Percentiles rank a stretch among this genome's conserved stretches.
Evolutionary conservation across 2,329 filamentous ascomycete genomes (phyloP).

Genomic region (Aspergillus jensenii): DNA sequence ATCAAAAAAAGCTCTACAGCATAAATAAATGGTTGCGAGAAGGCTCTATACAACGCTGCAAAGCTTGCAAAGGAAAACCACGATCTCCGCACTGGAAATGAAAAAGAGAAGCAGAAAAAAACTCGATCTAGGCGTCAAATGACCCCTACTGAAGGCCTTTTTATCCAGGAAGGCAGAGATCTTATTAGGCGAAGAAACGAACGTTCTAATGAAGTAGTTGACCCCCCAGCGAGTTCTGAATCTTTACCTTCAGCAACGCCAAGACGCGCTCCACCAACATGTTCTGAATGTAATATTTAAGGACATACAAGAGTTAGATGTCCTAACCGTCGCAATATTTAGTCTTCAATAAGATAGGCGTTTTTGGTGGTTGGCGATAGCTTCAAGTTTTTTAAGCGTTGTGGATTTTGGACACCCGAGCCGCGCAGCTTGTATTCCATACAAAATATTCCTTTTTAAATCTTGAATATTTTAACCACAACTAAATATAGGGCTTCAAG

Average conservation of each 20-base stretch:
- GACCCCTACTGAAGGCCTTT: too few species aligned
- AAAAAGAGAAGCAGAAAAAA: neutral
- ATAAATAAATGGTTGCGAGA: neutral
- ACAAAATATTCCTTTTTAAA: too few species aligned
- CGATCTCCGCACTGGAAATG: neutral
- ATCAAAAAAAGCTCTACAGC: neutral
- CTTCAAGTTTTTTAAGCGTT: neutral
- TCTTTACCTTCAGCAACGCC: neutral
- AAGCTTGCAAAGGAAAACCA: neutral
- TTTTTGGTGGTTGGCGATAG: neutral
- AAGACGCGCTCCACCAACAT: conserved; percentile 7
- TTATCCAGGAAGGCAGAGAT: too few species aligned
- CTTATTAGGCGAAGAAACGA: neutral
- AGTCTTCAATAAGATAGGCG: too few species aligned
- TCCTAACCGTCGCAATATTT: neutral
- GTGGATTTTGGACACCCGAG: neutral
- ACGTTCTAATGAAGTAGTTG: neutral
- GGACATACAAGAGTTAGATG: conserved; percentile 6
- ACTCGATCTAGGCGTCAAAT: too few species aligned
- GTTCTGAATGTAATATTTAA: conserved; percentile 2
- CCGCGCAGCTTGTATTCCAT: neutral
- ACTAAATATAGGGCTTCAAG: too few species aligned
- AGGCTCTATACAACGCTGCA: neutral
- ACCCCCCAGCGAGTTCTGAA: neutral
- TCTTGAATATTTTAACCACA: too few species aligned